Conservation (phyloP, 306 rosid genomes). For the Bauhinia variegata region DNA sequence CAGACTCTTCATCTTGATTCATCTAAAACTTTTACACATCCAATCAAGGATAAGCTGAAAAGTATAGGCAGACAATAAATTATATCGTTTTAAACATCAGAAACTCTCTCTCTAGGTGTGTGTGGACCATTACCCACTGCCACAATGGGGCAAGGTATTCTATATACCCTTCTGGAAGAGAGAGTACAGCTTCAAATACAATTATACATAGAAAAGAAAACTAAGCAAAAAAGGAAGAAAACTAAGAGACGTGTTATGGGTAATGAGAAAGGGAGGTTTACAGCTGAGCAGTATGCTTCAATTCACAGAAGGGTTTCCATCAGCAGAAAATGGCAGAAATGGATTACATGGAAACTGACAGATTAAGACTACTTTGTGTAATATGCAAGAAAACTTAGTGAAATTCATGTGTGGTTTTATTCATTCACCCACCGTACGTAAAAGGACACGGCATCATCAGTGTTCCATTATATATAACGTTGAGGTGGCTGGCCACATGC, state of each 20-base stretch:
- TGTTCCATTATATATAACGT: slow-evolving; percentile 30
- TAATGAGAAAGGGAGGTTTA: slow-evolving; percentile 22
- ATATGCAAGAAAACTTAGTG: slow-evolving; percentile 60
- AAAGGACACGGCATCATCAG: slow-evolving; percentile 55
- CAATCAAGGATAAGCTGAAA: slow-evolving; percentile 43
- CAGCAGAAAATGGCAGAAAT: slow-evolving; percentile 41
- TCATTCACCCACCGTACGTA: slow-evolving; percentile 54
- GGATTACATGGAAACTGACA: slow-evolving; percentile 36
- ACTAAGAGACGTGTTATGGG: slow-evolving; percentile 15
- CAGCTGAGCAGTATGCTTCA: slow-evolving; percentile 55
- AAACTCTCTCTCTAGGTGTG: slow-evolving; percentile 33
- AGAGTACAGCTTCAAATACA: slow-evolving; percentile 20
- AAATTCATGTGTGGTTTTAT: slow-evolving; percentile 41
- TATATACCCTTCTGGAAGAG: slow-evolving; percentile 1
- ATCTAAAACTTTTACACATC: slow-evolving; percentile 24
- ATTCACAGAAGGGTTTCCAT: slow-evolving; percentile 24
- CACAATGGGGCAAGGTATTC: neutral
- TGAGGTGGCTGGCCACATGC: slow-evolving; percentile 35
- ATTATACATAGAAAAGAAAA: slow-evolving; percentile 16
- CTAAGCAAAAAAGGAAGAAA: neutral
- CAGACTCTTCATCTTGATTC: slow-evolving; percentile 25
- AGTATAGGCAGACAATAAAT: slow-evolving; percentile 43
- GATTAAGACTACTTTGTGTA: slow-evolving; percentile 43
- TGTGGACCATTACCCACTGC: neutral
- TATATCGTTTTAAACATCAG: neutral